Evolutionary conservation across 257 asterid species (phyloP), one percentile per base, ranked within the genome.

Genomic region (Nicotiana tabacum): DNA sequence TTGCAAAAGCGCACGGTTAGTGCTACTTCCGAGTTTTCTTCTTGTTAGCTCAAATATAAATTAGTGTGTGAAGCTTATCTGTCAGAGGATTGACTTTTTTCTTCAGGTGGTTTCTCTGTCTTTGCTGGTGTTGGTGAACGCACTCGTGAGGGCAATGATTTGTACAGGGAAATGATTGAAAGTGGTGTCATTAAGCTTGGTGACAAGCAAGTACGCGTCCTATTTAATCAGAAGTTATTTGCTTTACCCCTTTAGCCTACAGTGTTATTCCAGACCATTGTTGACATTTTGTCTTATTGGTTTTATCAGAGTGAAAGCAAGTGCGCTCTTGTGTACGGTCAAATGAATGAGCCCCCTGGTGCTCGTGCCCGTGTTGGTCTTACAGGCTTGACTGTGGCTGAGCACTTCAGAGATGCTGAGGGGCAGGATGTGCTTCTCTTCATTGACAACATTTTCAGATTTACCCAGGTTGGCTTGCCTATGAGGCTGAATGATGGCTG

Each of bases 341-440:
- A 96, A 90, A 96, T 96, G 99, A 96, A 96, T 76, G 99, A 96
- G 88, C 99, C 99, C 90, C 99, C 98, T 11, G 99, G 99, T 91
- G 99, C 99, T 74, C 99, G 99, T 94, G 99, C 99, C 81, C 97
- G 99, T 86, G 99, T 96, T 84, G 99, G 99, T 58, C 97, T 96
- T 81, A 96, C 99, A 65, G 99, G 99, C 21, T 87, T 96, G 87
- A 96, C 99, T 51, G 99, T 96, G 17, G 99, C 99, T 66, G 99
- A 96, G 85, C 99, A 96, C 89, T 96, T 96, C 83, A 95, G 99
- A 88, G 99, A 96, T 90, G 98, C 98, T 1, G 99, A 96, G 87
- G 99, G 99, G 12, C 99, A 96, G 85, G 99, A 96, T 84, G 99
- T 96, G 93, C 99, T 96, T 87, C 99, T 96, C 83, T 96, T 96